phyloP scores from a whole-genome alignment of 2,329 filamentous ascomycete genomes.

The Cladophialophora carrionii region DNA sequence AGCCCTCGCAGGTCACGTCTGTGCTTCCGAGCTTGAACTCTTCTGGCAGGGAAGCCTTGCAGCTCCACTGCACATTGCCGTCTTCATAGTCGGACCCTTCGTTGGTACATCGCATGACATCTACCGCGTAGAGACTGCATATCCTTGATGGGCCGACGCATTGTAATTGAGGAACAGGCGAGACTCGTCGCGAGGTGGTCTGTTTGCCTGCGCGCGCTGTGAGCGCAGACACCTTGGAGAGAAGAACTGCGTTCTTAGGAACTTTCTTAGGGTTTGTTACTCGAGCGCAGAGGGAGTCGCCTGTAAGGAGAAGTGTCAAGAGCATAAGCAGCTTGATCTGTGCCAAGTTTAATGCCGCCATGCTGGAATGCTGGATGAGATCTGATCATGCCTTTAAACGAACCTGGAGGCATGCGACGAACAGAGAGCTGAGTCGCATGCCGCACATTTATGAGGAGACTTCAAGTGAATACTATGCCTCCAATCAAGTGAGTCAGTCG shows the following conservation, averaged over 20 bases:
- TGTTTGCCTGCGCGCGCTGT: slow-evolving; percentile 70
- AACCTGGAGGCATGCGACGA: slow-evolving; percentile 18
- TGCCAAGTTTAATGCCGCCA: neutral
- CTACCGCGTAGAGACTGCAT: slow-evolving; percentile 71
- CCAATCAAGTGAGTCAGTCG: neutral
- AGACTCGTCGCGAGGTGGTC: slow-evolving; percentile 75
- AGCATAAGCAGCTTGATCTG: slow-evolving; percentile 22
- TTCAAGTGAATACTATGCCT: neutral
- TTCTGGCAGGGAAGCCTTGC: slow-evolving; percentile 65
- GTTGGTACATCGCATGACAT: slow-evolving; percentile 88
- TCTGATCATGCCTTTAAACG: slow-evolving; percentile 1
- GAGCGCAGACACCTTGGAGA: slow-evolving; percentile 72
- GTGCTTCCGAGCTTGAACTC: slow-evolving; percentile 79
- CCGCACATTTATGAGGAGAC: neutral
- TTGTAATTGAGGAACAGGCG: slow-evolving; percentile 75
- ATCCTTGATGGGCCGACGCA: slow-evolving; percentile 70
- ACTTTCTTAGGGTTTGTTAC: slow-evolving; percentile 41
- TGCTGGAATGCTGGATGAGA: neutral
- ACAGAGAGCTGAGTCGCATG: neutral
- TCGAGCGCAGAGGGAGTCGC: slow-evolving; percentile 27
- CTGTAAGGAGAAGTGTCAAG: slow-evolving; percentile 26
- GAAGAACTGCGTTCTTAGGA: slow-evolving; percentile 57
- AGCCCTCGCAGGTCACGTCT: slow-evolving; percentile 92
- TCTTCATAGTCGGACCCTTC: slow-evolving; percentile 75
- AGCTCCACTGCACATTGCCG: slow-evolving; percentile 90